Conservation (phyloP, 2,329 filamentous ascomycete genomes). For the Trichoderma koningii region DNA sequence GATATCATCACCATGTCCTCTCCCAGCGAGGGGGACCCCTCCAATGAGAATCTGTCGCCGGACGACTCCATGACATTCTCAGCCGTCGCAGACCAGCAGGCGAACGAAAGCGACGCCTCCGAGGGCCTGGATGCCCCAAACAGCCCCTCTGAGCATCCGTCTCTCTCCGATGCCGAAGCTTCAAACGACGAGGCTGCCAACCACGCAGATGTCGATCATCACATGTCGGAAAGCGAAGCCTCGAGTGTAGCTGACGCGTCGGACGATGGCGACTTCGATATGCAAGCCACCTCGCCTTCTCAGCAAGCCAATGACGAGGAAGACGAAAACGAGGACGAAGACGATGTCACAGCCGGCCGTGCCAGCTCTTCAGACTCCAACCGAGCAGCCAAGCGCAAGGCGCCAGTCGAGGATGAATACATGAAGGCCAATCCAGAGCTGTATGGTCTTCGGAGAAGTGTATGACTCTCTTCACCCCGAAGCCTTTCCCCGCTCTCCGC, state of each 20-base stretch:
- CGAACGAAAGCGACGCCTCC: constrained; percentile 65
- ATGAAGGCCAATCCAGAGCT: constrained; percentile 92
- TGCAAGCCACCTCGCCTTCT: constrained; percentile 59
- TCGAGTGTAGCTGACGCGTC: constrained; percentile 58
- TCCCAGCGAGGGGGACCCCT: constrained; percentile 61
- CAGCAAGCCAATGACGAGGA: constrained; percentile 47
- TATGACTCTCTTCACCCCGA: constrained; percentile 50
- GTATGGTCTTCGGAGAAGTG: constrained; percentile 91
- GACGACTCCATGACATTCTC: constrained; percentile 48
- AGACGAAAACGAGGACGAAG: constrained; percentile 42
- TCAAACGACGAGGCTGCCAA: constrained; percentile 47
- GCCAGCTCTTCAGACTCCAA: constrained; percentile 73
- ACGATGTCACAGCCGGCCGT: constrained; percentile 48
- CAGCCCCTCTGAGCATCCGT: constrained; percentile 52
- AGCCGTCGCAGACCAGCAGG: constrained; percentile 41
- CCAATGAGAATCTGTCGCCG: constrained; percentile 67
- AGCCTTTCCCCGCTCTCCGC: background rate
- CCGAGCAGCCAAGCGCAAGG: constrained; percentile 72
- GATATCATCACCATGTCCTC: constrained; percentile 65
- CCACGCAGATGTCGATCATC: constrained; percentile 44
- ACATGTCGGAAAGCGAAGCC: constrained; percentile 50
- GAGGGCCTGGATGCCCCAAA: constrained; percentile 65
- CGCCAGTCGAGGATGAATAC: constrained; percentile 69
- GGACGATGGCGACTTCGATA: constrained; percentile 76
- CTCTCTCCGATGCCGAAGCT: constrained; percentile 46